Evolutionary conservation across 1,284 basidiomycete species (phyloP), one percentile per base, ranked within the genome.

Genomic region (Pseudozyma tsukubaensis): DNA sequence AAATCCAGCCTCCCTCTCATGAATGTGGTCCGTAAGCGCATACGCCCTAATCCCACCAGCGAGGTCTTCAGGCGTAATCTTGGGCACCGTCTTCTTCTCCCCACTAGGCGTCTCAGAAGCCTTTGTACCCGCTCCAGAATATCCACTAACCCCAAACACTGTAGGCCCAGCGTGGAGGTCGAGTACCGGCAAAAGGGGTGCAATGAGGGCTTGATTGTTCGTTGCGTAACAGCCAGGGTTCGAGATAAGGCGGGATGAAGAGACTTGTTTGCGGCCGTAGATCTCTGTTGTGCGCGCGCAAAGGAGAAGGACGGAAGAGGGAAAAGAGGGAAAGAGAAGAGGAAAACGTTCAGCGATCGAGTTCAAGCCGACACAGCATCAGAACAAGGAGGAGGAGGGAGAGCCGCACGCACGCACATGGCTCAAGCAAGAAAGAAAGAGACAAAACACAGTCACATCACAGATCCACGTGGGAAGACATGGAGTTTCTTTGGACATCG

Each of bases 201-300:
- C 96, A 69, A 97, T 86, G 50, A 99, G 89, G 65, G 98, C 88
- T 85, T 99, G 96, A 7, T 91, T 89, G 73, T 94, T 94, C 45
- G 96, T 98, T 5, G 96, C 92, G 85, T 96, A 99, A 85, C 96
- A 99, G 36, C 96, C 96, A 0, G 96, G 96, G 86, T 99, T 99
- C 49, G 96, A 93, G 70, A 99, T 94, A 51, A 94, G 88, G 82
- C 90, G 93, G 12, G 96, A 88, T 1, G 85, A 76, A 50, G 90
- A 90, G 72, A 97, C 88, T 4, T 86, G 85, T 39, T 88, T 86
- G 60, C 96, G 92, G 35, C 89, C 90, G 85, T 99, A 98, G 44
- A 99, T 87, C 85, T 99, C 96, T 97, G 85, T 72, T 24, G 1
- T 11, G 10, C 12, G 2, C 18, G n/a, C n/a, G n/a, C n/a, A n/a